Evolutionary conservation across 306 rosid species (phyloP).

Genomic region (Malus orientalis): DNA sequence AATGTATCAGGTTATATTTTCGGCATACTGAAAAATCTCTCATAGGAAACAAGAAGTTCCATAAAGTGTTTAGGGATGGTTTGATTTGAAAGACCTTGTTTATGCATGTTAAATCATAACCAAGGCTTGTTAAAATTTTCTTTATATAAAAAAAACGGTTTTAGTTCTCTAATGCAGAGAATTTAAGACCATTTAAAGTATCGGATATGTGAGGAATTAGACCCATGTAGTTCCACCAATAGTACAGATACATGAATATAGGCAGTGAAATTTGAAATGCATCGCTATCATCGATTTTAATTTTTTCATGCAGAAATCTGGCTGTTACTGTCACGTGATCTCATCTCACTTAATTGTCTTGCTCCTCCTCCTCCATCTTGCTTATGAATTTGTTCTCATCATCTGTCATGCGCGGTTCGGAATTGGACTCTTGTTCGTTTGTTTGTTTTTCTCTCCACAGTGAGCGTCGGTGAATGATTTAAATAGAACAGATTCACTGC

Average conservation of each 20-base stretch:
- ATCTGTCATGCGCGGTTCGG: neutral
- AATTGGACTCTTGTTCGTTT: neutral
- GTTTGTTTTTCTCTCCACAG: neutral
- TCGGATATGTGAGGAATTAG: too few relatives aligned
- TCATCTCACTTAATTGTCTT: slow-evolving; percentile 20
- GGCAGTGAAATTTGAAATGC: slow-evolving; percentile 6
- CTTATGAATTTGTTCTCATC: neutral
- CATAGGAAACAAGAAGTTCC: too few relatives aligned
- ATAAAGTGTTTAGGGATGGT: too few relatives aligned
- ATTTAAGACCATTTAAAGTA: too few relatives aligned
- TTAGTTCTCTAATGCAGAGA: too few relatives aligned
- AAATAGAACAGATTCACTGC: too few relatives aligned
- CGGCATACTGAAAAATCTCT: too few relatives aligned
- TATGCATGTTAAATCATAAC: too few relatives aligned
- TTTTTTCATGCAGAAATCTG: neutral
- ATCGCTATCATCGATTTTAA: neutral
- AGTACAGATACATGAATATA: neutral
- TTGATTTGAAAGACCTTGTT: too few relatives aligned
- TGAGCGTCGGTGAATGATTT: too few relatives aligned
- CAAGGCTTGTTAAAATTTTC: too few relatives aligned
- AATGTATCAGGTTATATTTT: rapidly evolving
- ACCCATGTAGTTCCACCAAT: neutral
- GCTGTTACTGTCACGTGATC: slow-evolving; percentile 37
- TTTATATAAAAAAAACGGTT: too few relatives aligned
- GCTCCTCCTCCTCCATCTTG: neutral